Base-by-base conservation (phyloP, 1,284 basidiomycete species). In the Puccinia novopanici region DNA sequence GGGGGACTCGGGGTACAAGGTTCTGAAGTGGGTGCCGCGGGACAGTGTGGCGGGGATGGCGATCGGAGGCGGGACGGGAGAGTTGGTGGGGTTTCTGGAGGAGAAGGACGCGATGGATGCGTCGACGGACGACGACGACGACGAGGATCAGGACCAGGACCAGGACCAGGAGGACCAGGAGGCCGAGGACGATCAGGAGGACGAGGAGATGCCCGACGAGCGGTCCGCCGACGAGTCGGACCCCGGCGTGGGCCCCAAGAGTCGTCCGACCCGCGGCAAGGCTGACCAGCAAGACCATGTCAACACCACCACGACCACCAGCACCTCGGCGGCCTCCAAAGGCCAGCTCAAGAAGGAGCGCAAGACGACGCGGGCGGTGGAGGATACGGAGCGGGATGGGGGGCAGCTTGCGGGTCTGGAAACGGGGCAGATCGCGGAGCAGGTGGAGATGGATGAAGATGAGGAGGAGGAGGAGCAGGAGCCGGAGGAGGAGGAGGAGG, bases 341-440 rank as follows among this genome's bases (percentile, higher is more conserved):
- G 4, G 50, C 9, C 50, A 34, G 15, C 27, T 68, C 37, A 77
- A 77, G 54, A 67, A 68, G 50, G 52, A 65, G n/a, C 75, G 61
- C 17, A 77, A 77, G 63, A 77, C 59, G 4, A 52, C 75, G 0
- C 45, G 52, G 54, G 75, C 63, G 12, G 54, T 77, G 30, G 59
- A 61, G 52, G 75, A 65, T 50, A 77, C 75, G 19, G 75, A 77
- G 65, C 57, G 63, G 15, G 48, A 52, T 15, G 75, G 75, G 19
- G 75, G 75, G 8, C 75, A 77, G 34, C 30, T 77, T 19, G 75
- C 75, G 27, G 75, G 75, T 10, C 50, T 77, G 27, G 75, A 77
- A 34, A 77, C 63, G 3, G 75, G 75, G 5, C 45, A 77, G 22
- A 77, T 77, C n/a, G 50, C 75, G 13, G 59, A 67, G 40, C 61